Conservation (phyloP, 169 alveolate species). For the Plasmodium inui region DNA sequence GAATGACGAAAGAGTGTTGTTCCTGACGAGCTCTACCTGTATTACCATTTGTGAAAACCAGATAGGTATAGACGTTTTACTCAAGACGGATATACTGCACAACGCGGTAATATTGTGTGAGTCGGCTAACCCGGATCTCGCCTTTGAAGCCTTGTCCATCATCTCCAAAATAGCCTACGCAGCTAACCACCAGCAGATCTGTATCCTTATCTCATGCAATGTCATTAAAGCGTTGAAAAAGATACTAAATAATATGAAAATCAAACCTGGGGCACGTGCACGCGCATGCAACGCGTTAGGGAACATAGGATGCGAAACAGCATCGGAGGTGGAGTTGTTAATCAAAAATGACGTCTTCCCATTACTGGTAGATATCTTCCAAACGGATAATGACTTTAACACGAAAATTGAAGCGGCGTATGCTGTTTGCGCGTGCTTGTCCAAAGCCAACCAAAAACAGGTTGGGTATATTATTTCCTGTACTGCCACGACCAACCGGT, state of each 20-base stretch:
- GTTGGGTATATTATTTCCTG: slow-evolving; percentile 90
- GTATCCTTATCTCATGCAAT: slow-evolving; percentile 82
- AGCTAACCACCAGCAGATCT: slow-evolving; percentile 85
- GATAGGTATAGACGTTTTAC: slow-evolving; percentile 64
- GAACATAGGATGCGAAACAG: slow-evolving; percentile 90
- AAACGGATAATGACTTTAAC: slow-evolving; percentile 85
- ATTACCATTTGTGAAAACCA: slow-evolving; percentile 77
- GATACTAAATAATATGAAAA: slow-evolving; percentile 84
- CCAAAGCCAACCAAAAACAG: slow-evolving; percentile 87
- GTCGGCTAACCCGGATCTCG: slow-evolving; percentile 78
- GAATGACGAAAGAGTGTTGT: slow-evolving; percentile 61
- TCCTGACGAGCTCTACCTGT: slow-evolving; percentile 73
- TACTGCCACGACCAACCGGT: slow-evolving; percentile 78
- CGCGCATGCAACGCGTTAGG: slow-evolving; percentile 91
- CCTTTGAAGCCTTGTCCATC: slow-evolving; percentile 89
- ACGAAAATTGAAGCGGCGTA: slow-evolving; percentile 91
- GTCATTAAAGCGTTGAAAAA: slow-evolving; percentile 85
- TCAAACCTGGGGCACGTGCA: slow-evolving; percentile 86
- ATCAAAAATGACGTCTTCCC: slow-evolving; percentile 88
- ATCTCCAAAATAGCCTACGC: slow-evolving; percentile 89
- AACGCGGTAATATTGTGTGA: slow-evolving; percentile 74
- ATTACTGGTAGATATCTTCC: slow-evolving; percentile 84
- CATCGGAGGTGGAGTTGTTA: slow-evolving; percentile 85
- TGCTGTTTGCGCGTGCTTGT: slow-evolving; percentile 91
- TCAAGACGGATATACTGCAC: slow-evolving; percentile 74